Conservation (phyloP, 208 protist genomes). For the Leptomonas pyrrhocoris region DNA sequence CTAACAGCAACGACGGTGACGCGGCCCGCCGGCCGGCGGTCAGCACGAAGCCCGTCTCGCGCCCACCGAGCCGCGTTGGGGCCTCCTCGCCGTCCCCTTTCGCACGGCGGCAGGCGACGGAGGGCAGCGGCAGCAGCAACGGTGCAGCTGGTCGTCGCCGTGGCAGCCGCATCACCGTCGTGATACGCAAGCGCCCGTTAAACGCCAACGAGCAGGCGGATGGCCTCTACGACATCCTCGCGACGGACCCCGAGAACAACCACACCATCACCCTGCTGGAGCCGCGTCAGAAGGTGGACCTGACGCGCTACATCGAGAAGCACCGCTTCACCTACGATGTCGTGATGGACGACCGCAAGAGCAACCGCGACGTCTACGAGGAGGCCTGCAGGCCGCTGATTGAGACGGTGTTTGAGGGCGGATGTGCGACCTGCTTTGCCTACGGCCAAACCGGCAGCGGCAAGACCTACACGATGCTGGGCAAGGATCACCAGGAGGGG, state of each 20-base stretch:
- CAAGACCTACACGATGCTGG: conserved; percentile 94
- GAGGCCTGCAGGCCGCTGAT: conserved; percentile 91
- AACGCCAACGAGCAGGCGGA: conserved; percentile 76
- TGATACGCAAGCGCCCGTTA: conserved; percentile 91
- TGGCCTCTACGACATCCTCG: conserved; percentile 89
- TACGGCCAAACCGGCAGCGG: conserved; percentile 94
- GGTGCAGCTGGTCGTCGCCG: conserved; percentile 40
- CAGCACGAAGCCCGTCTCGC: conserved; percentile 52
- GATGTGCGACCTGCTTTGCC: conserved; percentile 92
- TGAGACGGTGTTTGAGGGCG: conserved; percentile 89
- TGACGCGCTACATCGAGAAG: conserved; percentile 96
- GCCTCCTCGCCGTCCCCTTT: conserved; percentile 58
- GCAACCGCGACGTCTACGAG: conserved; percentile 92
- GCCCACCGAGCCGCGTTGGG: conserved; percentile 65
- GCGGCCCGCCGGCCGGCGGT: conserved; percentile 15
- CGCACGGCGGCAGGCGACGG: conserved; percentile 35
- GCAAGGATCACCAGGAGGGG: conserved; percentile 85
- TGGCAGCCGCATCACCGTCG: conserved; percentile 86
- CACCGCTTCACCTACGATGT: conserved; percentile 97
- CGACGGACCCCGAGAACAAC: conserved; percentile 83
- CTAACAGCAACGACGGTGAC: conserved; percentile 43
- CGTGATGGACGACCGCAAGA: conserved; percentile 92
- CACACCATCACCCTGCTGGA: conserved; percentile 83
- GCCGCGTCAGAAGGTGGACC: conserved; percentile 94
- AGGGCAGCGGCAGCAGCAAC: conserved; percentile 28